Percentiles rank a stretch among this genome's conserved stretches.
These are phyloP conservation scores for Sungouiella thailandica DNA, from an alignment of 805 yeast species.

Conservation along the genomic window DNA sequence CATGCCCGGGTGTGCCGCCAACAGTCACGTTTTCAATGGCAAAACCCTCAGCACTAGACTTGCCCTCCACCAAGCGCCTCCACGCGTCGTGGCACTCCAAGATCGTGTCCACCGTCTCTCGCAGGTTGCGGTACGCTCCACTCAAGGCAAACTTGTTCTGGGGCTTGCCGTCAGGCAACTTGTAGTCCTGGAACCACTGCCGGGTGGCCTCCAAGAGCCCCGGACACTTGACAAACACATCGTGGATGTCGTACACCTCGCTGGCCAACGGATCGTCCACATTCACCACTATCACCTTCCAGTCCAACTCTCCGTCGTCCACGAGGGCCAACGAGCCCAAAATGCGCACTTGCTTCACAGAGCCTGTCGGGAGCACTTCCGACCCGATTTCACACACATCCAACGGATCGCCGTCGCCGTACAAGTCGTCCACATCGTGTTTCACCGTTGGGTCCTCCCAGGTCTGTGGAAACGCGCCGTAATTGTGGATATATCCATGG, in stretches of 20 bases:
- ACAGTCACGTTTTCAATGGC: conserved; percentile 8
- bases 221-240: conserved; percentile 85
- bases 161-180: conserved; percentile 97
- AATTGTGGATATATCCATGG: conserved; percentile 97
- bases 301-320: conserved; percentile 88
- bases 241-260: conserved; percentile 84
- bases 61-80: conserved; percentile 67
- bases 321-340: conserved; percentile 91
- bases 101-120: conserved; percentile 80
- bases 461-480: conserved; percentile 97
- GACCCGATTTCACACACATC: conserved; percentile 92
- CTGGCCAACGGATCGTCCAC: conserved; percentile 80
- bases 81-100: conserved; percentile 82
- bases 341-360: conserved; percentile 83
- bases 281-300: conserved; percentile 90
- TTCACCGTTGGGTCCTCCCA: conserved; percentile 73
- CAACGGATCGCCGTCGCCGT: conserved; percentile 93
- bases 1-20: conserved; percentile 6
- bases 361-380: conserved; percentile 59
- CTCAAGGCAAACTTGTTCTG: conserved; percentile 95
- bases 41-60: conserved; percentile 26
- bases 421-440: conserved; percentile 37
- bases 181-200: conserved; percentile 98
- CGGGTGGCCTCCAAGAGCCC: conserved; percentile 90
- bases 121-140: conserved; percentile 84